Evolutionary conservation across 177 flowering plant genomes (phyloP).

Genomic region (Tripterygium wilfordii): DNA sequence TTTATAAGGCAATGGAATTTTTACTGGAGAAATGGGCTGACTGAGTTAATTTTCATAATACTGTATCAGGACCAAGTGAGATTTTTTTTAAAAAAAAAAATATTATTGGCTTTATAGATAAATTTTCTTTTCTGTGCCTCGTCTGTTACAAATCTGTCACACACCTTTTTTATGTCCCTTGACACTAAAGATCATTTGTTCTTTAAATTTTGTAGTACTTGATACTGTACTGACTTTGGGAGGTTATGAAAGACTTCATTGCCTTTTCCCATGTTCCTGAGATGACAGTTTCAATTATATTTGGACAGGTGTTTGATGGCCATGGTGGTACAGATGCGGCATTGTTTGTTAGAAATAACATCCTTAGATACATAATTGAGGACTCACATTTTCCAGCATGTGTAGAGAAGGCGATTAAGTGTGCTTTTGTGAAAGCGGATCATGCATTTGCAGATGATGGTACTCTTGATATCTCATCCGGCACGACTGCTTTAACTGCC

Average conservation of each 20-base stretch:
- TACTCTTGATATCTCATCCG: conserved; percentile 27
- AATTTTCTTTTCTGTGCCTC: too few species aligned
- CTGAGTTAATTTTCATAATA: too few species aligned
- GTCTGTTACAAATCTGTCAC: too few species aligned
- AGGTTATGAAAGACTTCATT: not conserved
- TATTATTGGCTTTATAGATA: too few species aligned
- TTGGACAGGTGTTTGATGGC: conserved; percentile 32
- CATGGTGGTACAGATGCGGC: conserved; percentile 36
- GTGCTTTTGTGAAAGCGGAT: conserved; percentile 25
- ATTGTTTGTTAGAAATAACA: conserved; percentile 21
- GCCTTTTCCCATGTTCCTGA: not conserved
- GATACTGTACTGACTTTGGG: not conserved
- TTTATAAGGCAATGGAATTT: too few species aligned
- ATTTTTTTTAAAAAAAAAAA: too few species aligned
- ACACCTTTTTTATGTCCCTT: too few species aligned
- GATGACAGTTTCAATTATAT: not conserved
- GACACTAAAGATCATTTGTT: not conserved
- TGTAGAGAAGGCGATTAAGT: conserved; percentile 19
- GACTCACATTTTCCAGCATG: conserved; percentile 23
- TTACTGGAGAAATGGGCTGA: too few species aligned
- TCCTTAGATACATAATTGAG: conserved; percentile 21
- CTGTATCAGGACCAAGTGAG: too few species aligned
- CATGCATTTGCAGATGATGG: conserved; percentile 22
- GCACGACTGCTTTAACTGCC: conserved; percentile 30
- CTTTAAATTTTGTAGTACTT: not conserved